A percentile compares a stretch with the other conserved stretches of the same genome.
Evolutionary conservation across 2,329 filamentous ascomycete genomes (phyloP).

Genomic region (Fusarium drepaniforme): DNA sequence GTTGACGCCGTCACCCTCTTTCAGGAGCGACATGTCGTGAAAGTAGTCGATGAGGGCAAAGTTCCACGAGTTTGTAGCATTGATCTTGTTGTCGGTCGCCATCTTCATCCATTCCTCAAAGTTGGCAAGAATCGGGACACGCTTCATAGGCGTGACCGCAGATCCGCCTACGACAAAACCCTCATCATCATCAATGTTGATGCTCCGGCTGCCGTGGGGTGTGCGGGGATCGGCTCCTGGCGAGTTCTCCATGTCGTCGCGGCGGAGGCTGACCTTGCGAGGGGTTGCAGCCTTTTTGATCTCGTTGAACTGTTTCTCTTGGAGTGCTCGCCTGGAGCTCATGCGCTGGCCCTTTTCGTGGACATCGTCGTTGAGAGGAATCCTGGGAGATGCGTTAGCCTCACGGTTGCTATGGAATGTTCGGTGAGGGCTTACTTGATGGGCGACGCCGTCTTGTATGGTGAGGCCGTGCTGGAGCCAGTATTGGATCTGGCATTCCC

Average conservation of each 20-base stretch:
- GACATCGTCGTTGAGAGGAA: slow-evolving; percentile 95
- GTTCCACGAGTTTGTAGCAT: slow-evolving; percentile 98
- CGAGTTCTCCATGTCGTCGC: slow-evolving; percentile 70
- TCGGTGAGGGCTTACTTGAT: slow-evolving; percentile 61
- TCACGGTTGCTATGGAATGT: slow-evolving; percentile 19
- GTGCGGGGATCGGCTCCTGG: slow-evolving; percentile 68
- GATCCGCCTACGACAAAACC: slow-evolving; percentile 76
- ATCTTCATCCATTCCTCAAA: slow-evolving; percentile 99
- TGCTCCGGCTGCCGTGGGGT: slow-evolving; percentile 55
- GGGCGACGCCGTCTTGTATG: slow-evolving; percentile 69
- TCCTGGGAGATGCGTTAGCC: slow-evolving; percentile 63
- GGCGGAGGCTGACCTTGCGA: slow-evolving; percentile 71
- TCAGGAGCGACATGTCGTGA: slow-evolving; percentile 97
- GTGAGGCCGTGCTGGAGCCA: slow-evolving; percentile 61
- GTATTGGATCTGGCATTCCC: slow-evolving; percentile 61
- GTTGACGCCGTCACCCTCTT: slow-evolving; percentile 96
- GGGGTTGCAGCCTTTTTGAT: slow-evolving; percentile 80
- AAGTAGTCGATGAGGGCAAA: slow-evolving; percentile 99
- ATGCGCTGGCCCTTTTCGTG: slow-evolving; percentile 90
- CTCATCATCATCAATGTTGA: slow-evolving; percentile 63
- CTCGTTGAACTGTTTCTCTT: slow-evolving; percentile 93
- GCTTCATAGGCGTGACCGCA: slow-evolving; percentile 94
- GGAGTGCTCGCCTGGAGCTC: slow-evolving; percentile 87
- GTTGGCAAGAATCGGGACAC: slow-evolving; percentile 94
- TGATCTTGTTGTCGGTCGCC: slow-evolving; percentile 99